These are phyloP conservation scores for Aspergillus sp. DNA, from an alignment of 2,329 filamentous ascomycete species.

Conservation along the genomic window DNA sequence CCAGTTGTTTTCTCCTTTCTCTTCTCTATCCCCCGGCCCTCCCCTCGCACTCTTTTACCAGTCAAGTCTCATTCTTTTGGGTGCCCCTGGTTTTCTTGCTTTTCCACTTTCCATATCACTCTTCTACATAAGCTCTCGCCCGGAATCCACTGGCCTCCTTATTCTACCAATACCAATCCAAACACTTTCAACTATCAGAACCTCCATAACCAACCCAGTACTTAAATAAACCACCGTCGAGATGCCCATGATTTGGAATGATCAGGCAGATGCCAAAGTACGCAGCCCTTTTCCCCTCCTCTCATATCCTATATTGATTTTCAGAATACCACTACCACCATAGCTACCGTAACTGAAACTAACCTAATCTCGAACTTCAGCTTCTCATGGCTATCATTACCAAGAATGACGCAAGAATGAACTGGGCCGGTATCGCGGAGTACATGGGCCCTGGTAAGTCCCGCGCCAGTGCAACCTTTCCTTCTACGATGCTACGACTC, in stretches of 20 bases:
- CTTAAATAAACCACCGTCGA: not conserved
- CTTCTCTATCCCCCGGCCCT: not conserved
- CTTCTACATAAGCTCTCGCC: no score
- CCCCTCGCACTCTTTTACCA: not conserved
- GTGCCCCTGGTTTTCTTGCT: not conserved
- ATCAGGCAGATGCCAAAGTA: slow-evolving; percentile 30
- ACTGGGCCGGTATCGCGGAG: slow-evolving; percentile 19
- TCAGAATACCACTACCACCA: not conserved
- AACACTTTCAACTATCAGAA: not conserved
- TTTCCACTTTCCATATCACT: not conserved
- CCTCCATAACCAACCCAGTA: not conserved
- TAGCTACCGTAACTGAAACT: not conserved
- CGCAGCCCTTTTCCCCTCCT: not conserved
- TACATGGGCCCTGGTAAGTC: slow-evolving; percentile 26
- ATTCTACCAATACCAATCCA: not conserved
- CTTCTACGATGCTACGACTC: not conserved
- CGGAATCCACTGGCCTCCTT: not conserved
- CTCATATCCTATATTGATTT: not conserved
- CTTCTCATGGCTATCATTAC: slow-evolving; percentile 24
- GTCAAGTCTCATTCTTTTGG: not conserved
- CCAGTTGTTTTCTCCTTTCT: not conserved
- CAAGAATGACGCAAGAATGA: slow-evolving; percentile 17
- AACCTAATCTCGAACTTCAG: slow-evolving; percentile 10
- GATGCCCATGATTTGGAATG: slow-evolving; percentile 32
- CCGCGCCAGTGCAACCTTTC: no score